Evolutionary conservation across 306 rosid species (phyloP), one percentile per base, ranked within the genome.

Genomic region (Trifolium pratense): DNA sequence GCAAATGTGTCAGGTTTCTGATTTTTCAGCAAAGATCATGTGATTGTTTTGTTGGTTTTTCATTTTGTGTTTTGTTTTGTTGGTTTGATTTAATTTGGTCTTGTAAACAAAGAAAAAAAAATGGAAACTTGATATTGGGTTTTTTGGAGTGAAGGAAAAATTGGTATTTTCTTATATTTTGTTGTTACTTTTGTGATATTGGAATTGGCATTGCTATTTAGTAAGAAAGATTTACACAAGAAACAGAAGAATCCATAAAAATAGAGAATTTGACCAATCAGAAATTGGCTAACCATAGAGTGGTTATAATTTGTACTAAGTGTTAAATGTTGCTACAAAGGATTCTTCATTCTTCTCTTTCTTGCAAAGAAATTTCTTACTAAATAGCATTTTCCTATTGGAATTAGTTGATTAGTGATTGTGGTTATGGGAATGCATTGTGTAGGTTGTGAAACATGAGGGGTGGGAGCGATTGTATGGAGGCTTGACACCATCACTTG

Each of bases 391-490:
- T n/a, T n/a, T n/a, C n/a, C n/a, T n/a, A n/a, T n/a, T n/a, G n/a
- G n/a, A n/a, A 3, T 9, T 68, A 1, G 4, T 26, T 49, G 26
- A 15, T 57, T 32, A 26, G 37, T 77, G 43, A 26, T 72, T 32
- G 20, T 78, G 61, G 9, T 58, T 36, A 1, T 70, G 56, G 71
- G 55, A 74, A 75, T 52, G 37, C 34, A 13, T 59, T 69, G 70
- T 68, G 69, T 75, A 93, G 98, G 94, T 93, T 66, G 91, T 89
- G 58, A 87, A 88, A 59, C 89, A 86, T 7, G 99, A 94, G 79
- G 99, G 99, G 10, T 94, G 97, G 99, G 93, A 70, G 39, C 86
- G 91, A 15, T 83, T 94, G 65, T 94, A 94, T 76, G 91, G 99
- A 70, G 99, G 99, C 34, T 83, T 94, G 85, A 58, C 75, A 78